Evolutionary conservation across 2,329 filamentous ascomycete species (phyloP).

Genomic region (Epichloe gansuensis): DNA sequence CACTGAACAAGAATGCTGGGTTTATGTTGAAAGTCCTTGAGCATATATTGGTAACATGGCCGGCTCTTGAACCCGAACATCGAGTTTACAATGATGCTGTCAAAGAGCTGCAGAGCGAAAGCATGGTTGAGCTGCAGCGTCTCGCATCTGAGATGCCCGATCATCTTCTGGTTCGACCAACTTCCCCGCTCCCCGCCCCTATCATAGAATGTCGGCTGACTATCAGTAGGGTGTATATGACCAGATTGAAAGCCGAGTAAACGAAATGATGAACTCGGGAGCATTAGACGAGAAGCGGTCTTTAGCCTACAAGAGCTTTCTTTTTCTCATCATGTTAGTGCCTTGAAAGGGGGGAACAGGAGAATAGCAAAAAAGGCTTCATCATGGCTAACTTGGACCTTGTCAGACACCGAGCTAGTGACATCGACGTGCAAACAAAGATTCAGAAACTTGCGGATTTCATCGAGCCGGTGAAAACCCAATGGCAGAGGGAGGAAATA

Average conservation of each 20-base stretch:
- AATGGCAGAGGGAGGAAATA: slow-evolving; percentile 65
- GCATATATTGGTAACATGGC: slow-evolving; percentile 75
- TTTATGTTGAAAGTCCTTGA: slow-evolving; percentile 87
- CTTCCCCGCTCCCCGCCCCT: too few relatives aligned
- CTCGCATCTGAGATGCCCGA: slow-evolving; percentile 85
- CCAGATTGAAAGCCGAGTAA: slow-evolving; percentile 70
- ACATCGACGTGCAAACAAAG: slow-evolving; percentile 58
- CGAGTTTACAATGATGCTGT: slow-evolving; percentile 74
- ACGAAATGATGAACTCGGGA: slow-evolving; percentile 62
- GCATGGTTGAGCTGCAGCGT: slow-evolving; percentile 76
- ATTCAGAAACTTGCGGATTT: slow-evolving; percentile 63
- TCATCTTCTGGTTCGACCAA: slow-evolving; percentile 54
- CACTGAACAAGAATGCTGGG: slow-evolving; percentile 59
- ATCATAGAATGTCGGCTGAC: neutral
- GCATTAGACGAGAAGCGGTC: slow-evolving; percentile 69
- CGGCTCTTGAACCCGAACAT: slow-evolving; percentile 58
- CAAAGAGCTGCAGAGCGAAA: slow-evolving; percentile 73
- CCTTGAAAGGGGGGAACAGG: neutral
- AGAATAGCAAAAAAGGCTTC: neutral
- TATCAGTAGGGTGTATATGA: slow-evolving; percentile 60
- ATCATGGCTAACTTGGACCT: neutral
- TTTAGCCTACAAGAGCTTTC: slow-evolving; percentile 75
- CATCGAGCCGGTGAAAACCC: slow-evolving; percentile 64
- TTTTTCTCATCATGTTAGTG: slow-evolving; percentile 77
- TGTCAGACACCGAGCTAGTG: slow-evolving; percentile 62